Evolutionary conservation across 768 basidiomycete species (phyloP).

Genomic region (Pleurotus tuber-regium): DNA sequence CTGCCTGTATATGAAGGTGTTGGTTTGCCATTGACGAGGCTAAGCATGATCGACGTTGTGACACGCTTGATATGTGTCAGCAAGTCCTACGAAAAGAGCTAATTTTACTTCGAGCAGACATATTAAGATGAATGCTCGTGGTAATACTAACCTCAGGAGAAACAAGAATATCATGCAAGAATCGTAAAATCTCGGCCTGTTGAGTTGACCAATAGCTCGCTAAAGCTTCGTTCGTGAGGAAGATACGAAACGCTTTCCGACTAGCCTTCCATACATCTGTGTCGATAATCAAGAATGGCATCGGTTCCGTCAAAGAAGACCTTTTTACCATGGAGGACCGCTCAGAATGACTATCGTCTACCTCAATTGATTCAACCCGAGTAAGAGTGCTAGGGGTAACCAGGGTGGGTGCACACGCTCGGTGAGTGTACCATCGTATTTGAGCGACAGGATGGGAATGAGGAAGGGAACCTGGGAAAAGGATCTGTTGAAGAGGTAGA

Average conservation of each 20-base stretch:
- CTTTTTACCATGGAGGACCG: constrained; percentile 15
- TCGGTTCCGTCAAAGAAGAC: background rate
- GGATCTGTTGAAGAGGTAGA: too few species aligned
- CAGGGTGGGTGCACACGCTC: background rate
- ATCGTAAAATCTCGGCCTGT: constrained; percentile 21
- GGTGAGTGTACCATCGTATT: background rate
- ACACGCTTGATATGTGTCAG: too few species aligned
- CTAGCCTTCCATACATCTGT: constrained; percentile 18
- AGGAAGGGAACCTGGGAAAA: too few species aligned
- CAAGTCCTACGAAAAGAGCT: background rate
- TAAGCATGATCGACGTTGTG: too few species aligned
- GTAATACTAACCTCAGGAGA: constrained; percentile 14
- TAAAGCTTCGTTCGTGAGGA: constrained; percentile 17
- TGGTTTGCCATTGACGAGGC: too few species aligned
- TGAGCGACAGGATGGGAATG: too few species aligned
- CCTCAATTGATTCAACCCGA: background rate
- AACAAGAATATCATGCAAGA: constrained; percentile 13
- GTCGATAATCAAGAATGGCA: constrained; percentile 1
- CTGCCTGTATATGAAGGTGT: too few species aligned
- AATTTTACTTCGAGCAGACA: background rate
- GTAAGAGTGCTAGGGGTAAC: background rate
- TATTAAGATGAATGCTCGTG: constrained; percentile 15
- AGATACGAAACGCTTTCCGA: constrained; percentile 16
- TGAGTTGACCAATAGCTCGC: constrained; percentile 14
- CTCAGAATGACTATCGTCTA: constrained; percentile 22